Conservation (phyloP, 176 grass and related monocot genomes). For the Oryza officinalis region DNA sequence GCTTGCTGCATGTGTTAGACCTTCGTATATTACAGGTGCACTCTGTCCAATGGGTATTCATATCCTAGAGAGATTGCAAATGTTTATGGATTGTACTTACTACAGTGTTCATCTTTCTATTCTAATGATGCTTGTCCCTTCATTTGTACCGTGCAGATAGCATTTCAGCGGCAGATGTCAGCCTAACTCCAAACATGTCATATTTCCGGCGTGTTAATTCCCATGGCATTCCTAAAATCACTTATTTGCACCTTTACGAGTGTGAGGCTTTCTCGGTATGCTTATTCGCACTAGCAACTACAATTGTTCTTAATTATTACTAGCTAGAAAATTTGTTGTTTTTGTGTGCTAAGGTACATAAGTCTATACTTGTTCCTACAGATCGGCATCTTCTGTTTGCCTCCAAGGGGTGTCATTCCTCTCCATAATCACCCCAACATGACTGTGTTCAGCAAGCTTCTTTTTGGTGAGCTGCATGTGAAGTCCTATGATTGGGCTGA, state of each 20-base stretch:
- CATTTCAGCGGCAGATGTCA: conserved; percentile 52
- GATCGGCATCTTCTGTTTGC: conserved; percentile 74
- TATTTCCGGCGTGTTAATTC: conserved; percentile 39
- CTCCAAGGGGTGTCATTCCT: conserved; percentile 59
- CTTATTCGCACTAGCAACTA: conserved; percentile 9
- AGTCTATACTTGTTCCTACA: conserved; percentile 30
- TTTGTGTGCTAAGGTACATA: not conserved
- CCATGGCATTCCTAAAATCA: conserved; percentile 43
- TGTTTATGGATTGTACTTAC: not conserved
- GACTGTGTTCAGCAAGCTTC: conserved; percentile 80
- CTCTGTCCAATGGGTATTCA: conserved; percentile 14
- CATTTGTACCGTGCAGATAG: conserved; percentile 44
- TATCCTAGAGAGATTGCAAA: not conserved
- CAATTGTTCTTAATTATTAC: not conserved
- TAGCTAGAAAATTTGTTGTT: not conserved
- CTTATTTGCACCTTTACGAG: conserved; percentile 56
- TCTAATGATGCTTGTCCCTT: not conserved
- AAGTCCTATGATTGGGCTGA: conserved; percentile 79
- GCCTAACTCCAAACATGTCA: conserved; percentile 47
- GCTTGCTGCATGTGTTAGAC: conserved; percentile 3
- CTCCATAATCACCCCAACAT: conserved; percentile 80
- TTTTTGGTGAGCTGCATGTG: conserved; percentile 62
- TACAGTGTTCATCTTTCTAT: not conserved
- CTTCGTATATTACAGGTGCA: not conserved
- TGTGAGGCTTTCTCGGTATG: conserved; percentile 64